Evolutionary conservation across 2,329 filamentous ascomycete genomes (phyloP), one percentile per base, ranked within the genome.

Genomic region (Neophaeococcomyces mojaviensis): DNA sequence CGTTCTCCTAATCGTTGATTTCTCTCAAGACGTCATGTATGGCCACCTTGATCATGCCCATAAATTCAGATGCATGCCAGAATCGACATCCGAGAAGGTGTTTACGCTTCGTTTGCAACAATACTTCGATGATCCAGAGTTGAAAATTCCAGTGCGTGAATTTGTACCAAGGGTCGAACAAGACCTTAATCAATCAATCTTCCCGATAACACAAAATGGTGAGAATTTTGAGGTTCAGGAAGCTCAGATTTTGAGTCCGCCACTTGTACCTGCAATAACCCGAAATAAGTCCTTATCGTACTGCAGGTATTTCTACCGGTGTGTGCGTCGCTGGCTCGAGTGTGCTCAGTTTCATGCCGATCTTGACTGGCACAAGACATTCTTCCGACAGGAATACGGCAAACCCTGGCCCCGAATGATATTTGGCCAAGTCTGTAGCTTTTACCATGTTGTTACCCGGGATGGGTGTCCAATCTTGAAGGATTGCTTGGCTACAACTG

Each of bases 361-460:
- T 20, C 4, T 44, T 28, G 41, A 44, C 12, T 44, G 41, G 41
- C 32, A 44, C 16, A 4, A 2, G 24, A 44, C 41, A 13, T 44
- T 44, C 32, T 44, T 44, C 30, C 41, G 32, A 12, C 32, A 44
- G 28, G 41, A 44, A 30, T 37, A 44, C 30, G 41, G 41, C 10
- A 44, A 44, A 30, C 19, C 41, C 9, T 44, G 41, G 41, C 32
- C 41, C n/a, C 12, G 41, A 15, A 20, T 33, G 9, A 32, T 44
- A 6, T 37, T 44, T 37, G 41, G 19, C 7, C 20, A 36, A 28
- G 33, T 44, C 16, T 44, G 41, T 19, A 7, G 28, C 3, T 44
- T 44, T 18, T 44, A 36, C 33, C 41, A 44, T 37, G n/a, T 24
- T 18, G 41, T 44, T 9, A 26, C 20, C 28, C n/a, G 18, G 12